phyloP scores from a whole-genome alignment of 169 alveolate species.

The Plasmodium vinckei region DNA sequence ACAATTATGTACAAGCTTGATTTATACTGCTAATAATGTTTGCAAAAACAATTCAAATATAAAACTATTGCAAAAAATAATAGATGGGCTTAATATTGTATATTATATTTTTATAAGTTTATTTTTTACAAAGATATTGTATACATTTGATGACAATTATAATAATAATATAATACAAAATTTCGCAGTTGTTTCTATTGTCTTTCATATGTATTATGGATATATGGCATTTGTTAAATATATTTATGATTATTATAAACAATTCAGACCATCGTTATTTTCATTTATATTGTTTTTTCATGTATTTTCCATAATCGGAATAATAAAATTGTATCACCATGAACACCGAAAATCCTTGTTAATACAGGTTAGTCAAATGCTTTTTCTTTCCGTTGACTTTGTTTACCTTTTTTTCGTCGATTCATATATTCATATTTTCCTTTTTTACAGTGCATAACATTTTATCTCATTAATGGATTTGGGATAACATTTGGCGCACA shows the following conservation, averaged over 20 bases:
- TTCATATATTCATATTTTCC: background rate
- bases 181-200: constrained; percentile 20
- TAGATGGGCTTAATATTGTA: constrained; percentile 19
- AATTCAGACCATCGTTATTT: constrained; percentile 78
- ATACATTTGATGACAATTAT: constrained; percentile 19
- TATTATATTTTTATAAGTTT: constrained; percentile 45
- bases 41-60: constrained; percentile 47
- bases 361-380: constrained; percentile 75
- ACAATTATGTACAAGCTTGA: constrained; percentile 43
- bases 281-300: constrained; percentile 80
- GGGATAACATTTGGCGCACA: constrained; percentile 93
- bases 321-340: constrained; percentile 76
- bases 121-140: constrained; percentile 61
- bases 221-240: constrained; percentile 56
- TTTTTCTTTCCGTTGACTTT: background rate
- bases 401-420: background rate
- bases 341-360: constrained; percentile 76
- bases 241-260: constrained; percentile 74
- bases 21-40: constrained; percentile 26
- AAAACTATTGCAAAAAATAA: constrained; percentile 47
- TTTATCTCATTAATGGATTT: constrained; percentile 85
- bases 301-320: constrained; percentile 81
- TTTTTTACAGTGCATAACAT: constrained; percentile 62
- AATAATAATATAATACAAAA: constrained; percentile 28
- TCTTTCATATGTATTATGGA: constrained; percentile 35